Percentiles rank a stretch among this genome's conserved stretches.
Evolutionary conservation across 495 filamentous ascomycete genomes (phyloP).

Genomic region (Sordaria brevicollis): DNA sequence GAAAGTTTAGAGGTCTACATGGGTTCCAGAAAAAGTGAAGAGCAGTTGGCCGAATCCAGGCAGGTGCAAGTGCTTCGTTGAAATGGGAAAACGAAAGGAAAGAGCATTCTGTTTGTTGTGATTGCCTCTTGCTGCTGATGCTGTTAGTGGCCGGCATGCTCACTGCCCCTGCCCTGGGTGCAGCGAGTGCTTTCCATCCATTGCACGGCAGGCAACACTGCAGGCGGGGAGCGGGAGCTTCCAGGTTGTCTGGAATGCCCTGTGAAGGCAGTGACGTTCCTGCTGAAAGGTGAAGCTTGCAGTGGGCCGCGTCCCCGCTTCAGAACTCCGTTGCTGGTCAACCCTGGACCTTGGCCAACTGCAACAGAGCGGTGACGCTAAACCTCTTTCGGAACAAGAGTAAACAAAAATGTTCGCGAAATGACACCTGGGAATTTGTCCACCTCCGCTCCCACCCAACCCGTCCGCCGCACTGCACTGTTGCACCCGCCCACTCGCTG

Average conservation of each 20-base stretch:
- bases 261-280: background rate
- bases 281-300: slow-evolving; percentile 3
- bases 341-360: background rate
- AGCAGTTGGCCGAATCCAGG: background rate
- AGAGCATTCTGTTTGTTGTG: background rate
- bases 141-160: background rate
- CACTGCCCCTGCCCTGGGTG: too few species aligned
- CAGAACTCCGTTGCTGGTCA: slow-evolving; percentile 4
- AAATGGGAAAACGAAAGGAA: background rate
- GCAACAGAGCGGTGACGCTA: slow-evolving; percentile 9
- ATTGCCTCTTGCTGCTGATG: background rate
- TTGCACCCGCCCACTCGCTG: background rate
- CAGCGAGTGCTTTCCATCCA: background rate
- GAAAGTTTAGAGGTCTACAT: background rate
- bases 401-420: slow-evolving; percentile 17
- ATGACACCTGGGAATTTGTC: slow-evolving; percentile 17
- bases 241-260: too few species aligned
- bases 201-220: background rate
- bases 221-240: too few species aligned
- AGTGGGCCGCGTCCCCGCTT: background rate
- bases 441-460: background rate
- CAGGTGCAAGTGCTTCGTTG: background rate
- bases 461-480: background rate
- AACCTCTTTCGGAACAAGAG: slow-evolving; percentile 14
- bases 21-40: background rate